A percentile compares a stretch with the other conserved stretches of the same genome.
Conservation (phyloP, 306 rosid genomes). For the Fragaria ananassa region DNA sequence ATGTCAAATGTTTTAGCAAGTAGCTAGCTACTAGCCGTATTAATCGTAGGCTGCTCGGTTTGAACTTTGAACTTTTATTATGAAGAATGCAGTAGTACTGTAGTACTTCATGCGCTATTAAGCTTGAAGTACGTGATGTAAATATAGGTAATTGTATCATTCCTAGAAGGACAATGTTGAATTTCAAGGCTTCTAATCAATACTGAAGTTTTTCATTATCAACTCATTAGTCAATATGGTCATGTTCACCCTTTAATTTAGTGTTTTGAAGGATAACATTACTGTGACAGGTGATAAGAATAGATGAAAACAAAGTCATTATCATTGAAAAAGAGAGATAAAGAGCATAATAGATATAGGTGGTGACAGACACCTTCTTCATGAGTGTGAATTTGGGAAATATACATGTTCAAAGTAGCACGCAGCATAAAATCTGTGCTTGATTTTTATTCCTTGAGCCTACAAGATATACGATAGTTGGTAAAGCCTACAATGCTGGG, state of each 20-base stretch:
- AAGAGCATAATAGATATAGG: constrained; percentile 3
- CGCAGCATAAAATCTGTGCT: neutral
- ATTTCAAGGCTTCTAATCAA: neutral
- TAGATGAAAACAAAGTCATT: constrained; percentile 26
- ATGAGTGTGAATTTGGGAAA: constrained; percentile 2
- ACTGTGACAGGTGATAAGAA: constrained; percentile 21
- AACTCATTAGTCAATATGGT: neutral
- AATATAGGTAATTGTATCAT: constrained; percentile 6
- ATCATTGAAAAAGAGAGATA: constrained; percentile 18
- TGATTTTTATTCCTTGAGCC: neutral
- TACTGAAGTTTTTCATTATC: neutral
- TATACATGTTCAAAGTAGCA: constrained; percentile 1
- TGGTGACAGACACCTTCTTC: constrained; percentile 25
- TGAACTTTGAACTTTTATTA: constrained; percentile 7
- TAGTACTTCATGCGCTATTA: constrained; percentile 2
- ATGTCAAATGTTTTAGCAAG: constrained; percentile 13
- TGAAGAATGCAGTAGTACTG: neutral
- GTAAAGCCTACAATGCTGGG: neutral
- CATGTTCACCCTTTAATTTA: constrained; percentile 9
- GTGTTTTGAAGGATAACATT: constrained; percentile 24
- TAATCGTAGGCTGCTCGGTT: constrained; percentile 3
- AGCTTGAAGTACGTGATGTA: constrained; percentile 18
- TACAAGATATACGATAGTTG: neutral
- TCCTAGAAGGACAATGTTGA: constrained; percentile 1
- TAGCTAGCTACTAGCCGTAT: constrained; percentile 1